Conservation (phyloP, 306 rosid species). For the Glycyrrhiza uralensis region DNA sequence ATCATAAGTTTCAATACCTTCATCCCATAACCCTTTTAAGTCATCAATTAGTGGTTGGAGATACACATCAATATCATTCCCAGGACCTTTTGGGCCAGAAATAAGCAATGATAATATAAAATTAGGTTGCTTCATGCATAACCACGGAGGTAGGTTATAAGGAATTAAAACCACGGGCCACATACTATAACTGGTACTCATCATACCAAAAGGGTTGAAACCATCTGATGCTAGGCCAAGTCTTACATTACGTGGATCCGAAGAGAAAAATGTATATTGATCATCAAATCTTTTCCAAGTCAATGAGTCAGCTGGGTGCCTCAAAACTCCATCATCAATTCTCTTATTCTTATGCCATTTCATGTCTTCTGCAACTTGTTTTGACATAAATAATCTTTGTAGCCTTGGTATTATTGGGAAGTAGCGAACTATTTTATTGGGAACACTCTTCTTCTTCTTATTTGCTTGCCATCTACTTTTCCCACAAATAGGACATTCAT, state of each 20-base stretch:
- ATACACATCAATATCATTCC: background rate
- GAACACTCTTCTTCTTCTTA: background rate
- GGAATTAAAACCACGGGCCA: background rate
- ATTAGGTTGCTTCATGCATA: background rate
- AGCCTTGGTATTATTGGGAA: background rate
- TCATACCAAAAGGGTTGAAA: background rate
- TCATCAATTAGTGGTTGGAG: background rate
- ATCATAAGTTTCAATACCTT: background rate
- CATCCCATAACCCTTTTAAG: background rate
- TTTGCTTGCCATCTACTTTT: background rate
- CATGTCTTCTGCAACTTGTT: background rate
- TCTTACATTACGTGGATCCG: background rate
- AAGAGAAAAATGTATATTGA: background rate
- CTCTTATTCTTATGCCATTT: background rate
- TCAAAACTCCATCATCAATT: background rate
- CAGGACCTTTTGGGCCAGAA: background rate
- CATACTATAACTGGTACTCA: background rate
- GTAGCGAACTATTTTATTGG: background rate
- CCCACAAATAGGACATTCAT: background rate
- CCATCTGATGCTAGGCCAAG: background rate
- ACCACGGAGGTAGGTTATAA: background rate
- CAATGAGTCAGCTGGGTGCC: background rate
- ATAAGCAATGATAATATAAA: background rate
- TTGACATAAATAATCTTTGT: background rate
- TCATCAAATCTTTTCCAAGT: background rate